Evolutionary conservation across 108 stramenopile species (phyloP), one percentile per base, ranked within the genome.

Genomic region (Asterionellopsis glacialis): DNA sequence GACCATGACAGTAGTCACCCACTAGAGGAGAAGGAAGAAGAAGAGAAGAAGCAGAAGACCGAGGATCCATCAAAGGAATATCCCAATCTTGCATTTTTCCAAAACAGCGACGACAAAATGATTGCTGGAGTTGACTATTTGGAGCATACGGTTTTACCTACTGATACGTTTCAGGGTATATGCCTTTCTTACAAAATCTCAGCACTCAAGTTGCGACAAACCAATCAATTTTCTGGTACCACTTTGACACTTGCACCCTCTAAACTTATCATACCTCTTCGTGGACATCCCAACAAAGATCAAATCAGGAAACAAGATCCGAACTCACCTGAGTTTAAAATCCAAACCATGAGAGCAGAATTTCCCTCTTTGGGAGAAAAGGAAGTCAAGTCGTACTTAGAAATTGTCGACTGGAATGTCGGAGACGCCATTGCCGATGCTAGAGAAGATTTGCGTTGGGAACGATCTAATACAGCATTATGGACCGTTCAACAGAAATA

Each of bases 151-250:
- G 80, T 90, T 44, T 65, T 93, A 18, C 88, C 91, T 0, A 93
- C 91, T n/a, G 91, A 93, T 55, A 93, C 91, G 0, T 39, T 93
- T 10, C 87, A 90, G 60, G 91, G 91, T 23, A 70, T 93, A 51
- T 93, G 91, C 51, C 51, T 93, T 38, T 80, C 86, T 21, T 93
- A 93, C 74, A 90, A 90, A 59, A 72, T 87, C 19, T 77, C 72
- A 21, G 84, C 80, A 0, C 75, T 82, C 22, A 55, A 68, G 14
- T 55, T 91, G 51, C 65, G 86, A 56, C 84, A 83, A 56, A 80
- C 71, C 12, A 91, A 91, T 60, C 70, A 79, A 41, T 91, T 91
- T 68, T 83, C 85, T n/a, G 91, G 88, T 11, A 75, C 82, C 51
- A 77, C 72, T 12, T 60, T 93, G 18, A 72, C 72, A 21, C 67